A percentile compares a stretch with the other conserved stretches of the same genome.
phyloP scores from a whole-genome alignment of 2,329 filamentous ascomycete species.

The Ophiostoma perfectum region DNA sequence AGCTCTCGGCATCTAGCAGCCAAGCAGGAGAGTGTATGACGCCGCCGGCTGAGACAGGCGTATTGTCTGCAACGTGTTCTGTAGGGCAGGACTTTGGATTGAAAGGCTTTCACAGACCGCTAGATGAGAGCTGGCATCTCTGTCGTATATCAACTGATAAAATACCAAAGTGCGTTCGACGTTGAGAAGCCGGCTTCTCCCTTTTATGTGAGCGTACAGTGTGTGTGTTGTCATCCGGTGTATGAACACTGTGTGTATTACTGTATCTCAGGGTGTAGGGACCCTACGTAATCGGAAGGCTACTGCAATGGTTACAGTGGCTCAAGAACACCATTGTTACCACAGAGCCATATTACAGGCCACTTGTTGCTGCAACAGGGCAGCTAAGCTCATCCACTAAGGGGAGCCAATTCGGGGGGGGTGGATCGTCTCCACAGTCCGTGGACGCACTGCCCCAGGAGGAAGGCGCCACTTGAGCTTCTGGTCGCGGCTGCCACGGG shows the following conservation, averaged over 20 bases:
- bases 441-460: neutral
- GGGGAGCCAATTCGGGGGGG: neutral
- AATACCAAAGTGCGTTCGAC: no score
- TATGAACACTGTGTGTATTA: neutral
- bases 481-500: constrained; percentile 6
- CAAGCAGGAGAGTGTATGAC: neutral
- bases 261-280: neutral
- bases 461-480: constrained; percentile 1
- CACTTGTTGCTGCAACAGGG: neutral
- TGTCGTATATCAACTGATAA: no score
- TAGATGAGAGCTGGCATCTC: no score
- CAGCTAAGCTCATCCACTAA: neutral
- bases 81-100: no score
- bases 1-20: neutral
- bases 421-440: neutral
- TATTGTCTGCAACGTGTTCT: constrained; percentile 3
- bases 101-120: no score
- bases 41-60: neutral
- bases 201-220: neutral
- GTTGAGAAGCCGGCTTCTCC: no score
- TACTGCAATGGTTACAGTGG: neutral
- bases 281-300: neutral
- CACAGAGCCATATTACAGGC: neutral
- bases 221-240: neutral
- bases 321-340: neutral